Conservation (phyloP, 2,329 filamentous ascomycete genomes). For the Claviceps humidiphila region DNA sequence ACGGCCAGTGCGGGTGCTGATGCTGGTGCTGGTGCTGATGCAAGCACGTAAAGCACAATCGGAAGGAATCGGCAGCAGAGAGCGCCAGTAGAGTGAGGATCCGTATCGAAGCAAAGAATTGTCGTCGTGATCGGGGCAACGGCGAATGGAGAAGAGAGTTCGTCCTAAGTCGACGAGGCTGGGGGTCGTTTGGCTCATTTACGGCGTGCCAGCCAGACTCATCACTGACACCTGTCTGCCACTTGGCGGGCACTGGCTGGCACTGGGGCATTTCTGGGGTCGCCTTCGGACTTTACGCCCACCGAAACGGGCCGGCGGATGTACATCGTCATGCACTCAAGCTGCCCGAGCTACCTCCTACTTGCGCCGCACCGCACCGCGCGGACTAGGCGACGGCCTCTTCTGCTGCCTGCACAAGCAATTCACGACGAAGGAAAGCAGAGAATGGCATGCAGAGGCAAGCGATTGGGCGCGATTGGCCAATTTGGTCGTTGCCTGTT, state of each 20-base stretch:
- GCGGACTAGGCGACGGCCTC: too few species aligned
- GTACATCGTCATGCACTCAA: not conserved
- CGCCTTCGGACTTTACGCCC: not conserved
- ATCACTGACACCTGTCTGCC: not conserved
- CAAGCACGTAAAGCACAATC: not conserved
- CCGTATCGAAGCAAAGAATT: not conserved
- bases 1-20: not conserved
- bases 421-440: too few species aligned
- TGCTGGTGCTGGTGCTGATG: not conserved
- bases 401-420: too few species aligned
- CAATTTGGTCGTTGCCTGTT: too few species aligned
- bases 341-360: not conserved
- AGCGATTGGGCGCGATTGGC: too few species aligned
- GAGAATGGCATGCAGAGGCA: too few species aligned
- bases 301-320: not conserved
- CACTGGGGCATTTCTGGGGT: not conserved
- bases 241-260: not conserved
- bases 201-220: too few species aligned
- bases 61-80: not conserved
- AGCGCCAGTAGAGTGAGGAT: not conserved
- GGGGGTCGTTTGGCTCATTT: not conserved
- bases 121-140: not conserved
- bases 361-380: not conserved
- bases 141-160: not conserved
- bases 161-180: not conserved